phyloP scores from a whole-genome alignment of 2,329 filamentous ascomycete species.

The Pyrenophora teres region DNA sequence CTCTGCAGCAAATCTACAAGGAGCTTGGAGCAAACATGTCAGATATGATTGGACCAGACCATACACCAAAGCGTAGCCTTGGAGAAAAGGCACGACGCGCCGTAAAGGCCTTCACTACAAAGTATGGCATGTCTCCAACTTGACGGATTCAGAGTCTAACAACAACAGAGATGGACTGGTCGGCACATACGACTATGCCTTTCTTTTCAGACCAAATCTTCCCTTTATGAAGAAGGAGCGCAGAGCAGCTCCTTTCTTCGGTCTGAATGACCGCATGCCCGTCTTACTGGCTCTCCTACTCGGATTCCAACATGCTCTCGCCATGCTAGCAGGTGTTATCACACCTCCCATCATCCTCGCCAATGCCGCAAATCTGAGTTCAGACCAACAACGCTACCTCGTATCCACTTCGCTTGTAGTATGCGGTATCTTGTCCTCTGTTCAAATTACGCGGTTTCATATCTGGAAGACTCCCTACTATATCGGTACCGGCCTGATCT shows the following conservation, averaged over 20 bases:
- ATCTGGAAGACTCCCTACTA: conserved; percentile 71
- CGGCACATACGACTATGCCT: conserved; percentile 87
- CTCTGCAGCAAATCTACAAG: not conserved
- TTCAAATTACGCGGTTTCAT: conserved; percentile 77
- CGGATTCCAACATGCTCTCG: conserved; percentile 77
- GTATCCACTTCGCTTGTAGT: conserved; percentile 80
- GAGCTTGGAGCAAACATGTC: conserved; percentile 18
- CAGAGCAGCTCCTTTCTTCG: conserved; percentile 76
- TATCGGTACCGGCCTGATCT: conserved; percentile 73
- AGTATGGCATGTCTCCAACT: conserved; percentile 36
- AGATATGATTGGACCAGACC: conserved; percentile 54
- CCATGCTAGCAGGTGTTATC: conserved; percentile 72
- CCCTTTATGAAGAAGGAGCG: conserved; percentile 74
- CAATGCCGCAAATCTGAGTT: conserved; percentile 66
- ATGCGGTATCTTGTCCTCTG: conserved; percentile 71
- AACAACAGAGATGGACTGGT: conserved; percentile 69
- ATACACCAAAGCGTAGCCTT: conserved; percentile 48
- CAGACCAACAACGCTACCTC: conserved; percentile 71
- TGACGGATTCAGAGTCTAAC: not conserved
- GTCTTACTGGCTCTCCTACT: conserved; percentile 74
- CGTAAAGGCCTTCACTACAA: conserved; percentile 56
- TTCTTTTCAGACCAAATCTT: conserved; percentile 79
- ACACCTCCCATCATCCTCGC: conserved; percentile 77
- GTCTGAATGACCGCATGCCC: conserved; percentile 79
- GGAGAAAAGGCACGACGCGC: conserved; percentile 49